Evolutionary conservation across 441 rosid species (phyloP).

Genomic region (Sinapis alba): DNA sequence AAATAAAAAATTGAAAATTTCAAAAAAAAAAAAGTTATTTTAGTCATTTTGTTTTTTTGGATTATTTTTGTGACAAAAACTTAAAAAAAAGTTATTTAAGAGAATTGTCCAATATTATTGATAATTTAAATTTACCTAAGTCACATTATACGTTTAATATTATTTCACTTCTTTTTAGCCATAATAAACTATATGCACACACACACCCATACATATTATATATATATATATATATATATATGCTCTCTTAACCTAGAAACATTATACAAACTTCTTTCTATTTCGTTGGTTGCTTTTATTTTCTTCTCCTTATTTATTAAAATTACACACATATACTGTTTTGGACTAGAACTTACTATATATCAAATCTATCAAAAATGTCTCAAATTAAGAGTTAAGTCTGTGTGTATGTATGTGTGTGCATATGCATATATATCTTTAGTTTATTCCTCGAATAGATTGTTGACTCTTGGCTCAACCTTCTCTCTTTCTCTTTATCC

Average conservation of each 20-base stretch:
- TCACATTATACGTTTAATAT: constrained; percentile 29
- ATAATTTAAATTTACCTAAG: constrained; percentile 36
- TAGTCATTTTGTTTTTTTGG: no score
- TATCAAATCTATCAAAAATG: constrained; percentile 25
- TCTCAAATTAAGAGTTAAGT: constrained; percentile 36
- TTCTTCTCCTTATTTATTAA: background rate
- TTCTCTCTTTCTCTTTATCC: constrained; percentile 34
- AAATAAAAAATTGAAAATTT: no score
- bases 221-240: constrained; percentile 18
- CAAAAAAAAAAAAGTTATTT: no score
- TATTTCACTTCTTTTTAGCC: constrained; percentile 19
- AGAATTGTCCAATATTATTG: constrained; percentile 37
- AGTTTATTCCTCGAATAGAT: constrained; percentile 46
- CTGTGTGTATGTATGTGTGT: constrained; percentile 2
- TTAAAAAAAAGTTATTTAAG: no score
- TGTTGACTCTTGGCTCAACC: constrained; percentile 47
- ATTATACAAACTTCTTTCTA: constrained; percentile 28
- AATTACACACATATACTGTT: constrained; percentile 14
- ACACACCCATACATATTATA: no score
- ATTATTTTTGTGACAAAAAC: no score
- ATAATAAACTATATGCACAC: no score
- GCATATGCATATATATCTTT: constrained; percentile 28
- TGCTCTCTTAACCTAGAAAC: constrained; percentile 40
- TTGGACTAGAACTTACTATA: constrained; percentile 25
- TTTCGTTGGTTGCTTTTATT: constrained; percentile 21